A percentile compares a stretch with the other conserved stretches of the same genome.
Evolutionary conservation across 2,329 filamentous ascomycete genomes (phyloP).

Genomic region (Pseudophaeomoniella oleicola): DNA sequence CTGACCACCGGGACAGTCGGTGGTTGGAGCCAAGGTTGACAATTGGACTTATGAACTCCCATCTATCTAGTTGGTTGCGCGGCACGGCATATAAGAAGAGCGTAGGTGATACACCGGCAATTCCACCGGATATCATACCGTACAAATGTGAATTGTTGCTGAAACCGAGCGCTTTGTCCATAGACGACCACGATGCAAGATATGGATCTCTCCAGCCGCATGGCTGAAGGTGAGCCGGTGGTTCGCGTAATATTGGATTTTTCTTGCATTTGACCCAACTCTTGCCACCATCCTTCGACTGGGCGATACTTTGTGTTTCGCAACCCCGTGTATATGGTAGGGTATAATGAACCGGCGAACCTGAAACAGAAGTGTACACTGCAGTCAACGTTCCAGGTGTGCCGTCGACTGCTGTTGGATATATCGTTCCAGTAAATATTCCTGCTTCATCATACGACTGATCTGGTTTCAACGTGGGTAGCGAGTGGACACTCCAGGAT

Average conservation of each 20-base stretch:
- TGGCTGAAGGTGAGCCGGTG: slow-evolving; percentile 19
- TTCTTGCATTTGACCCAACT: slow-evolving; percentile 20
- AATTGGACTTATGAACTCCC: slow-evolving; percentile 31
- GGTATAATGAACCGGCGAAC: slow-evolving; percentile 25
- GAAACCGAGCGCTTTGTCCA: slow-evolving; percentile 8
- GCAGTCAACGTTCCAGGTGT: slow-evolving; percentile 16
- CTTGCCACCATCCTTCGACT: slow-evolving; percentile 21
- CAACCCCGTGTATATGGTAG: slow-evolving; percentile 20
- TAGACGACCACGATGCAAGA: slow-evolving; percentile 16
- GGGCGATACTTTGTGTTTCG: slow-evolving; percentile 24
- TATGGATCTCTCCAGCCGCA: slow-evolving; percentile 30
- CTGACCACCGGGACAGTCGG: slow-evolving; percentile 29
- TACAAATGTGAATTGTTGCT: slow-evolving; percentile 18
- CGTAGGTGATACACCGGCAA: slow-evolving; percentile 25
- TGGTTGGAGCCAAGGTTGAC: slow-evolving; percentile 25
- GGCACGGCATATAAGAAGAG: slow-evolving; percentile 31
- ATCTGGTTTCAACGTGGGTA: slow-evolving; percentile 18
- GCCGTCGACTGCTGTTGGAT: slow-evolving; percentile 14
- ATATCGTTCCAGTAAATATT: slow-evolving; percentile 27
- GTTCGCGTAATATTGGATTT: slow-evolving; percentile 24
- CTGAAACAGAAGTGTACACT: slow-evolving; percentile 25
- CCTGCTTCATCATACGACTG: slow-evolving; percentile 23
- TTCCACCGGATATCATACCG: slow-evolving; percentile 34
- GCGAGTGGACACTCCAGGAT: slow-evolving; percentile 18
- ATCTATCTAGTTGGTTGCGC: slow-evolving; percentile 21